Conservation (phyloP, 257 asterid species). For the Solanum tacnaense region DNA sequence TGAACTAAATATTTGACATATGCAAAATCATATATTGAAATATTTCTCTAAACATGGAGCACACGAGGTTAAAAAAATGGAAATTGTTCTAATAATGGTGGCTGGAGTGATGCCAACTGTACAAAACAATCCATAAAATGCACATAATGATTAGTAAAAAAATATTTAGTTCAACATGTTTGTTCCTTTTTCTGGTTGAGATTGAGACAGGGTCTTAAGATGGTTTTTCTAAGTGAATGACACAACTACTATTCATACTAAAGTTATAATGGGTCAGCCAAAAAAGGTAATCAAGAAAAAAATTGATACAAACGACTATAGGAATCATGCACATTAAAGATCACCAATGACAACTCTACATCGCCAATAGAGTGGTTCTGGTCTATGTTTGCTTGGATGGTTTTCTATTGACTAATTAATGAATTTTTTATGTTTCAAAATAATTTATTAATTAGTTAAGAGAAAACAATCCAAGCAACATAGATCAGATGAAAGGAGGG, state of each 20-base stretch:
- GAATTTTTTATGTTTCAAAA: too few species aligned
- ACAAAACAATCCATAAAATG: not conserved
- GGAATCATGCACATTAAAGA: constrained; percentile 56
- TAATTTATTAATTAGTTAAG: not conserved
- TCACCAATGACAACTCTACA: constrained; percentile 45
- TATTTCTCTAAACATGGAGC: not conserved
- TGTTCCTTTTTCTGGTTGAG: not conserved
- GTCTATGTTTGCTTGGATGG: too few species aligned
- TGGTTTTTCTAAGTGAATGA: not conserved
- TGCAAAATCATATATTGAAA: not conserved
- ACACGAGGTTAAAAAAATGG: not conserved
- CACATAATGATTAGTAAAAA: not conserved
- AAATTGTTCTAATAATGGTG: not conserved
- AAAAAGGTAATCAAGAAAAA: not conserved
- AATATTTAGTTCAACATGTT: not conserved
- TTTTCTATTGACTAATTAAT: too few species aligned
- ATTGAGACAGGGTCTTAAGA: not conserved
- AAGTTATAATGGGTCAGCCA: not conserved
- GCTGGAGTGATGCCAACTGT: not conserved
- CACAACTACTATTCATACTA: not conserved
- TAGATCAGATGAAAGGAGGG: not conserved
- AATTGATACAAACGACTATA: constrained; percentile 38
- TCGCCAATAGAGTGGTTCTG: constrained; percentile 46
- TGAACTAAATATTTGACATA: not conserved
- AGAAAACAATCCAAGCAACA: not conserved